Base-by-base conservation (phyloP, 768 basidiomycete genomes). In the Hygrophorus russula region DNA sequence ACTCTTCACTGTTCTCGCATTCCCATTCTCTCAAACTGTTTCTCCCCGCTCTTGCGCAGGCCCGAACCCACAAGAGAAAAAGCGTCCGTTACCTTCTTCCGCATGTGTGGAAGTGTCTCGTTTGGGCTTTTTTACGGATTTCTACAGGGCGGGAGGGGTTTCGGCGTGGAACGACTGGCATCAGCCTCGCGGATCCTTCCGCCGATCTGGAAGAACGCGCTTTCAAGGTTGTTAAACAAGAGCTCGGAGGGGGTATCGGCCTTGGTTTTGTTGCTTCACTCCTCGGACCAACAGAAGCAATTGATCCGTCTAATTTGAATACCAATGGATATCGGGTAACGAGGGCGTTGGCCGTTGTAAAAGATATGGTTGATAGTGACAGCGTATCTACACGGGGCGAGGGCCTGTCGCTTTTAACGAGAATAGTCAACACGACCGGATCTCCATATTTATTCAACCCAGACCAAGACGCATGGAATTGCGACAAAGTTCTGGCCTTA, bases 121-220 rank as follows among this genome's bases (percentile, higher is more conserved):
- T 80, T 15, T 80, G 79, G 78, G 67, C 70, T 1, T 78, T 71
- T 46, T 57, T 66, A 14, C 65, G 63, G 13, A 51, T 78, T 36
- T 61, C 64, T 10, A 18, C 14, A 8, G 47, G 35, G 13, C 41
- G 30, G 17, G 45, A 46, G 3, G 45, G 44, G 3, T 15, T 49
- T 10, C 52, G 50, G 12, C 43, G 48, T 2, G 41, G 51, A 10
- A 27, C 15, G 9, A 15, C 19, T 18, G 29, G 30, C 32, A 11
- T 30, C 15, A 19, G 10, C 15, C 18, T 29, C n/a, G 28, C 8
- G 8, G 37, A 20, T 4, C 37, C n/a, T 17, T 24, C 31, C 14
- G 5, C 15, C 10, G 51, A 50, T 1, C 59, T 55, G 31, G 47
- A 53, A 36, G 62, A 67, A 12, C 59, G 55, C 0, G 66, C 67